phyloP scores from a whole-genome alignment of 1,139 yeast species.

The Diutina ranongensis region DNA sequence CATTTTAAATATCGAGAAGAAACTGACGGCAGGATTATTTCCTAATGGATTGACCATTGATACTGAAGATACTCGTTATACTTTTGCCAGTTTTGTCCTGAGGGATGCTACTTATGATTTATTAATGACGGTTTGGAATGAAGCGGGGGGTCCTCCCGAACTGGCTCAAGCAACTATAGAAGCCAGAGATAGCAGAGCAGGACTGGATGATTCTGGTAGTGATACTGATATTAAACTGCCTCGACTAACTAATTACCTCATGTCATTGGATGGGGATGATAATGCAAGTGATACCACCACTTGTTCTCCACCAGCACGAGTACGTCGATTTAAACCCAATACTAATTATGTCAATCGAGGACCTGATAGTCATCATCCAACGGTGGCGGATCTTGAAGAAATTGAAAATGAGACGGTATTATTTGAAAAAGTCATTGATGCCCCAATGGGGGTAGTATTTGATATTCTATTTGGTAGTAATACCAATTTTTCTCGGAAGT shows the following conservation, averaged over 20 bases:
- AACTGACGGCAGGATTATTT: slow-evolving; percentile 76
- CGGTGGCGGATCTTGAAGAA: slow-evolving; percentile 13
- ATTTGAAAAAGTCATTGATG: slow-evolving; percentile 23
- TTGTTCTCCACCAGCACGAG: not conserved
- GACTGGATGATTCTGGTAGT: not conserved
- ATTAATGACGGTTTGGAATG: slow-evolving; percentile 49
- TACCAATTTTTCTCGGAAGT: slow-evolving; percentile 26
- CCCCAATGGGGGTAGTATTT: slow-evolving; percentile 40
- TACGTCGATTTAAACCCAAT: not conserved
- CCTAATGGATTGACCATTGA: slow-evolving; percentile 83
- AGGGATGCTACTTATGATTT: slow-evolving; percentile 71
- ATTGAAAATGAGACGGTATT: slow-evolving; percentile 20
- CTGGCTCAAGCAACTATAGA: not conserved
- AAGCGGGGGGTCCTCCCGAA: slow-evolving; percentile 12
- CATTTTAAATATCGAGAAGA: slow-evolving; percentile 63
- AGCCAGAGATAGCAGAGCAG: not conserved
- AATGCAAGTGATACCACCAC: not conserved
- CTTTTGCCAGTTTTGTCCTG: slow-evolving; percentile 79
- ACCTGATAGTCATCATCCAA: slow-evolving; percentile 27
- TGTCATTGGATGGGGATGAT: slow-evolving; percentile 3
- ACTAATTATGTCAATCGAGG: slow-evolving; percentile 15
- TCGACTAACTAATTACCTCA: slow-evolving; percentile 2
- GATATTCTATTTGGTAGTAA: slow-evolving; percentile 36
- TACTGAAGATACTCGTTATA: slow-evolving; percentile 55
- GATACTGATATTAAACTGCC: not conserved